phyloP scores from a whole-genome alignment of 176 grass and related monocot genomes.

The Oryza brachyantha region DNA sequence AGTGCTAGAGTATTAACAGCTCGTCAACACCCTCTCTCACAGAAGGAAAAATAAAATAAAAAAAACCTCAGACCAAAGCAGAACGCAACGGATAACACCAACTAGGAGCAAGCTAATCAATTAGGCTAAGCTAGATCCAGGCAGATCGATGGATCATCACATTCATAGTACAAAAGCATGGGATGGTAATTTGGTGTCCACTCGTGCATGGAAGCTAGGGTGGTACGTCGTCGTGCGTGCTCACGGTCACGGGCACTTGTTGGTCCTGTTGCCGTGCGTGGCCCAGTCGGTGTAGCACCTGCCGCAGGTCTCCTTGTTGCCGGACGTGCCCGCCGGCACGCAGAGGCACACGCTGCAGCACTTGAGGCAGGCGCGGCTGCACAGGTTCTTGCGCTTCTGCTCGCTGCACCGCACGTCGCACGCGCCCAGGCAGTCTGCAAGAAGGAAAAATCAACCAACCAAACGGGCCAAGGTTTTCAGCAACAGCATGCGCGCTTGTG shows the following conservation, averaged over 20 bases:
- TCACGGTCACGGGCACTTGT: slow-evolving; percentile 77
- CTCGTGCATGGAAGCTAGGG: no score
- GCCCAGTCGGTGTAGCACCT: slow-evolving; percentile 88
- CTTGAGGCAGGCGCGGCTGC: slow-evolving; percentile 69
- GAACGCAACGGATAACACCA: background rate
- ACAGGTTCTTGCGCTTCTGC: slow-evolving; percentile 70
- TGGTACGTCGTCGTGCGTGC: no score
- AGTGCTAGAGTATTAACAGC: background rate
- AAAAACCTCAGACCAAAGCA: background rate
- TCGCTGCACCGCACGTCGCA: slow-evolving; percentile 65
- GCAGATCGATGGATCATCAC: background rate
- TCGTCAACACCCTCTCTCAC: background rate
- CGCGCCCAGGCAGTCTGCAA: slow-evolving; percentile 70
- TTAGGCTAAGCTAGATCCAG: slow-evolving; percentile 7
- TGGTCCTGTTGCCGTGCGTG: slow-evolving; percentile 87
- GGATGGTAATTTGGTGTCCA: no score
- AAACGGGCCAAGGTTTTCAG: background rate
- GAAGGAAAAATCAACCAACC: background rate
- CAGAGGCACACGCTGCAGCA: slow-evolving; percentile 84
- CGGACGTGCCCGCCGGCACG: slow-evolving; percentile 83
- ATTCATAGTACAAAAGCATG: background rate
- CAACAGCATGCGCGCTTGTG: no score
- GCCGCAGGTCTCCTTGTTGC: slow-evolving; percentile 85
- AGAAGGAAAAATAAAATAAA: background rate
- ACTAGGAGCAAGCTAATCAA: background rate